Conservation (phyloP, 2,329 filamentous ascomycete genomes). For the Xylogone sp. region DNA sequence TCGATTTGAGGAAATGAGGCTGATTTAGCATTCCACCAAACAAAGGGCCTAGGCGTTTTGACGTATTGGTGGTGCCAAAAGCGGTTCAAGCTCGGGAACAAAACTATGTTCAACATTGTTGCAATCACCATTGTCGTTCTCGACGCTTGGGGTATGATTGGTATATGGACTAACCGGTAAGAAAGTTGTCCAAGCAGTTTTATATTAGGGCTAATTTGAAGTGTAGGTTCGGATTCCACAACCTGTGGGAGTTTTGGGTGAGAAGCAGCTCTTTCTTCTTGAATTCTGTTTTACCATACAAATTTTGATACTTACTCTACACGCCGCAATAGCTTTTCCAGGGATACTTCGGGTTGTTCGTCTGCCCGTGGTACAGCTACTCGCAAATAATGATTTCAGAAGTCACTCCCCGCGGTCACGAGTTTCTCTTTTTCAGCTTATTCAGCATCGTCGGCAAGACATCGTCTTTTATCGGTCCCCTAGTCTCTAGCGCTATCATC, state of each 20-base stretch:
- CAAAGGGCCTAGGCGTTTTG: too few relatives aligned
- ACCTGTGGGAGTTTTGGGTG: constrained; percentile 42
- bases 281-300: too few relatives aligned
- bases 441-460: constrained; percentile 69
- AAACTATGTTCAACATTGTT: constrained; percentile 65
- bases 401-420: constrained; percentile 54
- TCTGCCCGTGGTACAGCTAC: constrained; percentile 69
- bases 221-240: constrained; percentile 39
- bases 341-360: constrained; percentile 59
- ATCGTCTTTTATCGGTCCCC: constrained; percentile 62
- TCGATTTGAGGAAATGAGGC: too few relatives aligned
- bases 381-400: constrained; percentile 69
- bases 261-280: constrained; percentile 23
- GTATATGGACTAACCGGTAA: constrained; percentile 40
- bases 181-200: too few relatives aligned
- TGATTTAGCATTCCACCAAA: too few relatives aligned
- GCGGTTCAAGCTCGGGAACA: constrained; percentile 54
- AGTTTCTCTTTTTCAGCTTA: constrained; percentile 67
- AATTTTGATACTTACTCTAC: too few relatives aligned
- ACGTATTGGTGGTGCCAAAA: constrained; percentile 61
- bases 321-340: too few relatives aligned
- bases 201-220: too few relatives aligned
- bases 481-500: constrained; percentile 67
- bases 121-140: constrained; percentile 59
- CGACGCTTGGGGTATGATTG: constrained; percentile 45